phyloP scores from a whole-genome alignment of 306 rosid genomes.

The Glycyrrhiza uralensis region DNA sequence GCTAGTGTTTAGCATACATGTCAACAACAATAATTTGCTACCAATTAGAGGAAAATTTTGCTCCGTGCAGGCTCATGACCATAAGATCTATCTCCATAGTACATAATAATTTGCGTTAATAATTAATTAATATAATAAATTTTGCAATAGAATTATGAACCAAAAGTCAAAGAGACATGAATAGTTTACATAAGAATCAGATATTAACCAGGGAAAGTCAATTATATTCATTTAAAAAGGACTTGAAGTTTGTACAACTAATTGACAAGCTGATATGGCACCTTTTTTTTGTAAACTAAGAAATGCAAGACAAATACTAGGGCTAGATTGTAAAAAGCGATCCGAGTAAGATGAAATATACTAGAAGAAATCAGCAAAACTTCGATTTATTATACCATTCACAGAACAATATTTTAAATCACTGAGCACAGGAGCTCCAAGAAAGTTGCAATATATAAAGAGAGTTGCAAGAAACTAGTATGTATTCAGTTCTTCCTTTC shows the following conservation, averaged over 20 bases:
- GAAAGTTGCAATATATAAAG: neutral
- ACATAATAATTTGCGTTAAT: neutral
- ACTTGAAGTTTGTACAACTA: neutral
- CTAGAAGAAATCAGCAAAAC: neutral
- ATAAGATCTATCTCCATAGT: neutral
- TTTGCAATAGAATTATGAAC: constrained; percentile 7
- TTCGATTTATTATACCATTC: neutral
- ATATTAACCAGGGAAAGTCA: neutral
- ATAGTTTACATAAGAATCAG: neutral
- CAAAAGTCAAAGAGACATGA: neutral
- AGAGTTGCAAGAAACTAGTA: neutral
- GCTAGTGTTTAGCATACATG: neutral
- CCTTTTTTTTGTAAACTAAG: neutral
- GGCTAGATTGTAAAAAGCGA: neutral
- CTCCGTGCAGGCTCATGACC: neutral
- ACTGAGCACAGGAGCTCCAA: neutral
- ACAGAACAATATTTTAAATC: neutral
- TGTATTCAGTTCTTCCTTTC: neutral
- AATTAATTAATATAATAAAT: neutral
- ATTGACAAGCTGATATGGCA: neutral
- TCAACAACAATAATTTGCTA: neutral
- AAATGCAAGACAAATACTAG: neutral
- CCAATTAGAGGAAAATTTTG: neutral
- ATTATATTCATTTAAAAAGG: neutral
- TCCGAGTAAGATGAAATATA: neutral